A percentile compares a stretch with the other conserved stretches of the same genome.
Conservation (phyloP, 805 yeast species). For the Isabelozyma heimii region DNA sequence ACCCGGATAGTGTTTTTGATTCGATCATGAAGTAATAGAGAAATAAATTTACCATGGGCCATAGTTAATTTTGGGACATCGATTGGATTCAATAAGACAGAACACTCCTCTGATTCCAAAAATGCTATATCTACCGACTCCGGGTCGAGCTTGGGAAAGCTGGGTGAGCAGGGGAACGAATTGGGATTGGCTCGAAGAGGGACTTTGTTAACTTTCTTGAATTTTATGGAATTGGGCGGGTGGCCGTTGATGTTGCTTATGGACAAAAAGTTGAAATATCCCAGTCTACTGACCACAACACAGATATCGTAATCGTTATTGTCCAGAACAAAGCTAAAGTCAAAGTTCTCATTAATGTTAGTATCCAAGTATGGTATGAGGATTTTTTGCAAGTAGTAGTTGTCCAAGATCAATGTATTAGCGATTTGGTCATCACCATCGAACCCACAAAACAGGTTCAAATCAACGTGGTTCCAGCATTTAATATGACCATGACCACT, state of each 20-base stretch:
- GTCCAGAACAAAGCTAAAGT: slow-evolving; percentile 4
- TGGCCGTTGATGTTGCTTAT: slow-evolving; percentile 49
- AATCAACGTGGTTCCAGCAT: slow-evolving; percentile 51
- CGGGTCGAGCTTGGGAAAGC: not conserved
- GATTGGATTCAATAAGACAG: slow-evolving; percentile 4
- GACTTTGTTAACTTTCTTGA: slow-evolving; percentile 30
- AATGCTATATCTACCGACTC: not conserved
- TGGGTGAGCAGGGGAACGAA: slow-evolving; percentile 9
- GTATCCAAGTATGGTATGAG: slow-evolving; percentile 5
- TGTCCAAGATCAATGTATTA: slow-evolving; percentile 34
- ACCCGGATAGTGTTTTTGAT: slow-evolving; percentile 32
- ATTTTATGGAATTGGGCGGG: slow-evolving; percentile 54
- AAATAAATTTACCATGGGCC: not conserved
- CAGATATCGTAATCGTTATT: slow-evolving; percentile 21
- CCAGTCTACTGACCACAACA: slow-evolving; percentile 41
- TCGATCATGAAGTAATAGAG: slow-evolving; percentile 34
- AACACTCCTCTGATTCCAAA: slow-evolving; percentile 11
- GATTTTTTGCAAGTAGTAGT: slow-evolving; percentile 26
- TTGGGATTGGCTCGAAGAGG: slow-evolving; percentile 7
- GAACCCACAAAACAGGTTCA: slow-evolving; percentile 16
- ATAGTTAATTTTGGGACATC: not conserved
- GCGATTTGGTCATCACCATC: slow-evolving; percentile 9
- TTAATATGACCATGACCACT: slow-evolving; percentile 57
- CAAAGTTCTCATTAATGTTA: slow-evolving; percentile 6
- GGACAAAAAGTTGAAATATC: slow-evolving; percentile 42